These are phyloP conservation scores for Mycena vulgaris DNA, from an alignment of 768 basidiomycete species.

Conservation along the genomic window DNA sequence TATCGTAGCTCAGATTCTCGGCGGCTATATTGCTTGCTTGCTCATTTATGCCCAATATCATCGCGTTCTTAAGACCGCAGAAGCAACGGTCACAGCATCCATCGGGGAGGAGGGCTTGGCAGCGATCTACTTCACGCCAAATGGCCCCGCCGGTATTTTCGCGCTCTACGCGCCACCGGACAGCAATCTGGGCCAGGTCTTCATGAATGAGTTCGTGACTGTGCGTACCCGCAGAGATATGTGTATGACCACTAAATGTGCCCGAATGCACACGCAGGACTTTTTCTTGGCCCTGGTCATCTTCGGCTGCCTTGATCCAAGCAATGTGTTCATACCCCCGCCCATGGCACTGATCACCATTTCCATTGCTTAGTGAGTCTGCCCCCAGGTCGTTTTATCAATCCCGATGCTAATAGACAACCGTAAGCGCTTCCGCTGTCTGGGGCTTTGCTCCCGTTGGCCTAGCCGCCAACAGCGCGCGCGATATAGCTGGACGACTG, in stretches of 20 bases:
- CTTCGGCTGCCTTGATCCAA: slow-evolving; percentile 70
- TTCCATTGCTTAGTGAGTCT: slow-evolving; percentile 70
- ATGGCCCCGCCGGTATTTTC: slow-evolving; percentile 68
- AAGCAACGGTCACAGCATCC: too few species aligned
- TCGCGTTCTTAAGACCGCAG: too few species aligned
- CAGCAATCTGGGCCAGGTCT: slow-evolving; percentile 59
- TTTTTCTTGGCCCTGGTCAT: slow-evolving; percentile 66
- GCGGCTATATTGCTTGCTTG: slow-evolving; percentile 74
- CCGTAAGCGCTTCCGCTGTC: slow-evolving; percentile 67
- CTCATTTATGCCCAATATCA: slow-evolving; percentile 75
- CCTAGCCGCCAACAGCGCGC: slow-evolving; percentile 75
- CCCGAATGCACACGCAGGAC: slow-evolving; percentile 50
- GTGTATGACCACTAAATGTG: too few species aligned
- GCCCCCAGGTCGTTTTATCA: too few species aligned
- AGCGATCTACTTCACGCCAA: slow-evolving; percentile 52
- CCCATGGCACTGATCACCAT: slow-evolving; percentile 66
- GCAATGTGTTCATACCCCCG: slow-evolving; percentile 72
- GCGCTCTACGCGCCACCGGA: slow-evolving; percentile 63
- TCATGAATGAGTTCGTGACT: slow-evolving; percentile 71
- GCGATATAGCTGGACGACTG: slow-evolving; percentile 78
- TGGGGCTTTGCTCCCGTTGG: slow-evolving; percentile 73
- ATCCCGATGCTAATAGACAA: too few species aligned
- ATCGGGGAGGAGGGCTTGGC: too few species aligned
- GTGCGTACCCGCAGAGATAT: slow-evolving; percentile 51
- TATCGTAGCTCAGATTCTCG: slow-evolving; percentile 76